These are phyloP conservation scores for Gossypium bickii DNA, from an alignment of 345 rosid genomes.

Conservation along the genomic window DNA sequence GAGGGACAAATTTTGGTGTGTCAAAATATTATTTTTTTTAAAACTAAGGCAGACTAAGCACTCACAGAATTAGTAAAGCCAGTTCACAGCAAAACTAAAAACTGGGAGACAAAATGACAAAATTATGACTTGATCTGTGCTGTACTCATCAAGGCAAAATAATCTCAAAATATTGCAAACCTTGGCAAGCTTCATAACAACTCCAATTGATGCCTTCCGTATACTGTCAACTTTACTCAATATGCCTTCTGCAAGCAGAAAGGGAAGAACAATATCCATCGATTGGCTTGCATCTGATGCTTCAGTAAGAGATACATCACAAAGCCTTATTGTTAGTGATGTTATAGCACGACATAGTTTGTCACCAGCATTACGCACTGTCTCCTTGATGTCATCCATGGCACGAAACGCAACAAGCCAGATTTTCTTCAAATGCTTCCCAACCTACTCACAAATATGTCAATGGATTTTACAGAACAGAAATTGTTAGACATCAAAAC, in stretches of 20 bases:
- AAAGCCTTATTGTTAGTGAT: constrained; percentile 79
- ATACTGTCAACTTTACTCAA: constrained; percentile 79
- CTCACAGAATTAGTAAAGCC: neutral
- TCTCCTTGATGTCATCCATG: constrained; percentile 99
- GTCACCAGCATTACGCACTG: constrained; percentile 95
- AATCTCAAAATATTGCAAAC: constrained; percentile 28
- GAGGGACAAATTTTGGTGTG: neutral
- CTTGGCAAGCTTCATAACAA: constrained; percentile 98
- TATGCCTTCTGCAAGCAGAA: constrained; percentile 89
- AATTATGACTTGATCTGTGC: neutral
- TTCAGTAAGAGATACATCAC: constrained; percentile 85
- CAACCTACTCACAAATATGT: constrained; percentile 39
- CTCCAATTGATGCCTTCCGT: constrained; percentile 86
- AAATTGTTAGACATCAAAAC: neutral
- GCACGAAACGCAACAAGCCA: constrained; percentile 92
- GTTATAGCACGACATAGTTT: constrained; percentile 71
- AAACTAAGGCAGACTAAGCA: neutral
- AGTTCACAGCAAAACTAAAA: neutral
- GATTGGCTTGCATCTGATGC: constrained; percentile 65
- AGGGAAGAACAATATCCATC: constrained; percentile 77
- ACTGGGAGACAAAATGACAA: neutral
- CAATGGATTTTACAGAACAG: neutral
- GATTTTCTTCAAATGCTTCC: constrained; percentile 67
- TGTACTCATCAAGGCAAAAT: neutral
- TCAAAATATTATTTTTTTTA: neutral